Percentiles rank a stretch among this genome's conserved stretches.
Conservation (phyloP, 2,329 filamentous ascomycete genomes). For the Curvularia eragrostidis region DNA sequence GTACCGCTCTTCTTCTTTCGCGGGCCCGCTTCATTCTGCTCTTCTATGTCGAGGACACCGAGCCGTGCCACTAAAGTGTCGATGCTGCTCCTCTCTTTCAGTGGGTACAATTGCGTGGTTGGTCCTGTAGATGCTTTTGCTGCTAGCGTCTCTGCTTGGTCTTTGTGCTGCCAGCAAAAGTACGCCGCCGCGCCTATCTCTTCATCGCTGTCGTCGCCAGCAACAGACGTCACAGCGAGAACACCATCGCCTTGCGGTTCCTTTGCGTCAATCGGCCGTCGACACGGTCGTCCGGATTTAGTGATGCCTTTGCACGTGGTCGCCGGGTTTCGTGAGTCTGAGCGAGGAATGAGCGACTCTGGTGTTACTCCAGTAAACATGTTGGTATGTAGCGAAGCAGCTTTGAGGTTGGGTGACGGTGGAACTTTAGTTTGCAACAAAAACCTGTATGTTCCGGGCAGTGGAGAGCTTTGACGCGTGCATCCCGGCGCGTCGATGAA, state of each 20-base stretch:
- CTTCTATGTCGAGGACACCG: conserved; percentile 72
- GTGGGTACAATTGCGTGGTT: conserved; percentile 59
- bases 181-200: conserved; percentile 65
- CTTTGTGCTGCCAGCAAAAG: conserved; percentile 96
- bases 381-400: not conserved
- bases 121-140: conserved; percentile 27
- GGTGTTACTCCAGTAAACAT: conserved; percentile 65
- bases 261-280: conserved; percentile 68
- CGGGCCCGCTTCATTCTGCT: conserved; percentile 47
- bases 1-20: conserved; percentile 37
- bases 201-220: conserved; percentile 53
- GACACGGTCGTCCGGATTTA: conserved; percentile 79
- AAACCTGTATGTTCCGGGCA: not conserved
- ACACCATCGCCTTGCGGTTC: conserved; percentile 49
- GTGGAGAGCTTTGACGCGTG: conserved; percentile 1
- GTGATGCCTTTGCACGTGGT: conserved; percentile 91
- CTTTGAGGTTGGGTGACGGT: not conserved
- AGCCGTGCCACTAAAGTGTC: conserved; percentile 85
- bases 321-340: conserved; percentile 82
- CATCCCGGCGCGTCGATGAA: not conserved
- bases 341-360: conserved; percentile 77
- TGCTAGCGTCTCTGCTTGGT: conserved; percentile 68
- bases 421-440: not conserved
- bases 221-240: conserved; percentile 51
- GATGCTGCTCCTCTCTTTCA: conserved; percentile 75